A percentile compares a stretch with the other conserved stretches of the same genome.
These are phyloP conservation scores for Aspergillus unguis DNA, from an alignment of 2,329 filamentous ascomycete species.

Conservation along the genomic window DNA sequence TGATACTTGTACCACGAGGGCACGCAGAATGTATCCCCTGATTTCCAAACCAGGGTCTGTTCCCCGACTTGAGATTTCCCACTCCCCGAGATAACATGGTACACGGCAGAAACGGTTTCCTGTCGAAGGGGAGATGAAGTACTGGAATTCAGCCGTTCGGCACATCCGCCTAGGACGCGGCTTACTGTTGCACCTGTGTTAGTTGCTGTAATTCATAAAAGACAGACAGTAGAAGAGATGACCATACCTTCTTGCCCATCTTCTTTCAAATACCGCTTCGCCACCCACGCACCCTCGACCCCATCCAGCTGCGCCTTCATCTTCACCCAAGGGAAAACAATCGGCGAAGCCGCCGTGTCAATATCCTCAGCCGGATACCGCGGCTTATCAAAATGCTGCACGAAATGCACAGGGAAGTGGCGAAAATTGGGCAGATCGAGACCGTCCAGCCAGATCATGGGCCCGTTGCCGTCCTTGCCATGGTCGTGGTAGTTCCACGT, in stretches of 20 bases:
- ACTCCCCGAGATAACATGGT: slow-evolving; percentile 51
- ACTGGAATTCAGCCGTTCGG: slow-evolving; percentile 44
- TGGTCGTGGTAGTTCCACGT: slow-evolving; percentile 61
- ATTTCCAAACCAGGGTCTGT: slow-evolving; percentile 43
- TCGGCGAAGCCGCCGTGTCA: slow-evolving; percentile 36
- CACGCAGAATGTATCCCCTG: slow-evolving; percentile 55
- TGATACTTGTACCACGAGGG: slow-evolving; percentile 52
- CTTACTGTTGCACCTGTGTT: slow-evolving; percentile 35
- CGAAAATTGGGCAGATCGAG: slow-evolving; percentile 54
- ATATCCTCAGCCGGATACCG: slow-evolving; percentile 51
- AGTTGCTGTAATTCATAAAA: too few relatives aligned
- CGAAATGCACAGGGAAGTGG: slow-evolving; percentile 54
- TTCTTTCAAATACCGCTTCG: slow-evolving; percentile 33
- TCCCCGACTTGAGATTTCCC: slow-evolving; percentile 44
- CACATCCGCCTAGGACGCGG: slow-evolving; percentile 47
- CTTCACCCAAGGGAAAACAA: slow-evolving; percentile 50
- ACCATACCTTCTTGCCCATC: slow-evolving; percentile 34
- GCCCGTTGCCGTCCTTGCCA: slow-evolving; percentile 54
- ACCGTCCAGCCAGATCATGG: slow-evolving; percentile 59
- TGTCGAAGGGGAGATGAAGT: slow-evolving; percentile 36
- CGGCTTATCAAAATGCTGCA: slow-evolving; percentile 48
- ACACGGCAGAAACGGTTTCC: slow-evolving; percentile 54
- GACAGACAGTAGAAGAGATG: background rate
- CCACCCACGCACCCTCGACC: slow-evolving; percentile 25
- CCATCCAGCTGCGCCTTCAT: slow-evolving; percentile 47